These are phyloP conservation scores for Didymosphaeria variabile DNA, from an alignment of 2,329 filamentous ascomycete genomes.

Conservation along the genomic window DNA sequence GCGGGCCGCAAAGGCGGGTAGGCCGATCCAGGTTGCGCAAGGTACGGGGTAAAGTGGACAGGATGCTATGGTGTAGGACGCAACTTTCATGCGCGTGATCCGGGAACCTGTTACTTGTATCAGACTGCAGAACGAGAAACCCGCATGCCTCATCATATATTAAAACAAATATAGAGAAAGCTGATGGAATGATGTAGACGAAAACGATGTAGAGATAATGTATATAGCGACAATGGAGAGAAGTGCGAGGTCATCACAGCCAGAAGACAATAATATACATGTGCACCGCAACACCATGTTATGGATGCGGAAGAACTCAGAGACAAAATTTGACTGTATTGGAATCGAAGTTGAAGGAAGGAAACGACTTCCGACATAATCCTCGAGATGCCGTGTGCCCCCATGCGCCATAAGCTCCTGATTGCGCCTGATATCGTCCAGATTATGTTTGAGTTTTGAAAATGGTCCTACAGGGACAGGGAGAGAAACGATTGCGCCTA, in stretches of 20 bases:
- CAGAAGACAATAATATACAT: not conserved
- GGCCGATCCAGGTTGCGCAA: not conserved
- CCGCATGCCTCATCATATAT: no score
- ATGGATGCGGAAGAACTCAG: not conserved
- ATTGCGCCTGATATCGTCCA: constrained; percentile 4
- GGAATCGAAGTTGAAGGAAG: not conserved
- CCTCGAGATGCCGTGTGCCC: not conserved
- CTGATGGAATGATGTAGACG: not conserved
- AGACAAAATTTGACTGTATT: not conserved
- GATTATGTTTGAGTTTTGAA: constrained; percentile 5
- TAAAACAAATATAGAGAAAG: no score
- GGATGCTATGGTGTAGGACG: not conserved
- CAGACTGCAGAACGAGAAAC: not conserved
- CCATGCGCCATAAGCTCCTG: constrained; percentile 3
- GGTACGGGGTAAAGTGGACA: not conserved
- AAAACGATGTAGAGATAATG: not conserved
- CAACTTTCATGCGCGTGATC: no score
- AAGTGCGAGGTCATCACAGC: not conserved
- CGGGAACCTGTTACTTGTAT: no score
- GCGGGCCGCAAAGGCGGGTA: not conserved
- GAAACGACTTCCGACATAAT: not conserved
- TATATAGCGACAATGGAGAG: not conserved
- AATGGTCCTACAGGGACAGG: not conserved
- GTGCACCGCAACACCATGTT: no score
- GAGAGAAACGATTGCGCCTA: not conserved